A percentile compares a stretch with the other conserved stretches of the same genome.
phyloP scores from a whole-genome alignment of 805 yeast species.

The Candida quercuum region DNA sequence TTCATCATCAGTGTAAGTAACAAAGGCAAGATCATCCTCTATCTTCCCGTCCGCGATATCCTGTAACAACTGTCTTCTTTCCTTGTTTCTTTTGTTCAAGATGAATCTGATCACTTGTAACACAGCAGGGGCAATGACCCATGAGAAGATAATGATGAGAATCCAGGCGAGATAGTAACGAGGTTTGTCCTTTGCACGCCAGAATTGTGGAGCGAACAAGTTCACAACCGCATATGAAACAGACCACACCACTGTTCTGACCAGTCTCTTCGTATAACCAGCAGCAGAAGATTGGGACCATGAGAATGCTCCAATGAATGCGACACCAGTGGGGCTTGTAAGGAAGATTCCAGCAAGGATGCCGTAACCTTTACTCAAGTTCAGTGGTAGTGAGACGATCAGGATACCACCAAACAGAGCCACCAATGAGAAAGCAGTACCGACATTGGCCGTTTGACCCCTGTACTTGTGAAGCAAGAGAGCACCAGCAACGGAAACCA shows the following conservation, averaged over 20 bases:
- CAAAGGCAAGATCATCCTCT: slow-evolving; percentile 7
- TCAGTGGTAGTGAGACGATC: slow-evolving; percentile 32
- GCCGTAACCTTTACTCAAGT: slow-evolving; percentile 4
- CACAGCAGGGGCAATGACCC: slow-evolving; percentile 30
- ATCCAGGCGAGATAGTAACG: slow-evolving; percentile 40
- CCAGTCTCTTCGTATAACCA: slow-evolving; percentile 40
- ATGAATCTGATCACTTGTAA: slow-evolving; percentile 33
- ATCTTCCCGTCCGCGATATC: slow-evolving; percentile 22
- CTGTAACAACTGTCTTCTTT: slow-evolving; percentile 22
- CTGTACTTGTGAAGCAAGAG: slow-evolving; percentile 22
- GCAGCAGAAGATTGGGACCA: slow-evolving; percentile 23
- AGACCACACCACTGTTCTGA: slow-evolving; percentile 34
- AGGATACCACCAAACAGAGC: slow-evolving; percentile 31
- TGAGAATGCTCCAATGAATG: slow-evolving; percentile 21
- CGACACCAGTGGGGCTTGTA: slow-evolving; percentile 24
- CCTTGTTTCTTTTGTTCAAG: slow-evolving; percentile 20
- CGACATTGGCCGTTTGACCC: slow-evolving; percentile 24
- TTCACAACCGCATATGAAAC: slow-evolving; percentile 36
- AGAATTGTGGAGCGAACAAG: slow-evolving; percentile 43
- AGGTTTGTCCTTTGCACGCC: slow-evolving; percentile 38
- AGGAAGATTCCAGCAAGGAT: slow-evolving; percentile 27
- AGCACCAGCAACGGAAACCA: slow-evolving; percentile 27
- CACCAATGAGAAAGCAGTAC: slow-evolving; percentile 11
- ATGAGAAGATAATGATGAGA: slow-evolving; percentile 43
- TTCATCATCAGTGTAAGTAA: slow-evolving; percentile 22